phyloP scores from a whole-genome alignment of 108 stramenopile genomes.

The Mayamaea pseudoterrestris region DNA sequence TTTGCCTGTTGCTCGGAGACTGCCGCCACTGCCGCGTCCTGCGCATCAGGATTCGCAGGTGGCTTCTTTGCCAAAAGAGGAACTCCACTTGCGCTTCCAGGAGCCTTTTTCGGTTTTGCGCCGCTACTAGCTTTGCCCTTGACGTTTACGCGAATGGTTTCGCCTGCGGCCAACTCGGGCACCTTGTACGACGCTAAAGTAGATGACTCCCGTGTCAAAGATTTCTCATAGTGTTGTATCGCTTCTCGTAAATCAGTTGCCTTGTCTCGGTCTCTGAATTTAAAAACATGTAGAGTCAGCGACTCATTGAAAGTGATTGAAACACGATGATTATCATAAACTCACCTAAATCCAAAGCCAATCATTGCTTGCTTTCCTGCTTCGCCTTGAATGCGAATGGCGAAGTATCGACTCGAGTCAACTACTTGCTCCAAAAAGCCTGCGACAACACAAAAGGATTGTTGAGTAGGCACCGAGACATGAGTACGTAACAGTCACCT shows the following conservation, averaged over 20 bases:
- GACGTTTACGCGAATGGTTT: constrained; percentile 55
- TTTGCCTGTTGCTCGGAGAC: no score
- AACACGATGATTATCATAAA: no score
- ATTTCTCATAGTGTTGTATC: constrained; percentile 51
- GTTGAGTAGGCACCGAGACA: no score
- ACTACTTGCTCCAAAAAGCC: constrained; percentile 56
- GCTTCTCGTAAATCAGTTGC: constrained; percentile 64
- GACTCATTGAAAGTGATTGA: no score
- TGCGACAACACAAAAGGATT: no score
- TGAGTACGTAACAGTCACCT: no score
- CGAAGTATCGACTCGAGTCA: constrained; percentile 63
- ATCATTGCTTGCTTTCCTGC: constrained; percentile 34
- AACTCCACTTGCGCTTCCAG: no score
- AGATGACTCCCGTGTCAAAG: constrained; percentile 22
- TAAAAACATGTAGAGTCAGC: no score
- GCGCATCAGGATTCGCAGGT: background rate
- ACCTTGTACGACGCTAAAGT: constrained; percentile 18
- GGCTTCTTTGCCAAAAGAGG: background rate
- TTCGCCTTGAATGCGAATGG: constrained; percentile 33
- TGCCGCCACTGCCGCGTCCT: no score
- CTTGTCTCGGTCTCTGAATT: constrained; percentile 68
- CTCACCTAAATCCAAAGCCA: constrained; percentile 50
- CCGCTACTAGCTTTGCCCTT: constrained; percentile 8
- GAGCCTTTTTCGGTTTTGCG: background rate
- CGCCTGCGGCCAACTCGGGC: constrained; percentile 51